Percentiles rank a stretch among this genome's conserved stretches.
Conservation (phyloP, 2,329 filamentous ascomycete species). For the Huntiella bhutanensis region DNA sequence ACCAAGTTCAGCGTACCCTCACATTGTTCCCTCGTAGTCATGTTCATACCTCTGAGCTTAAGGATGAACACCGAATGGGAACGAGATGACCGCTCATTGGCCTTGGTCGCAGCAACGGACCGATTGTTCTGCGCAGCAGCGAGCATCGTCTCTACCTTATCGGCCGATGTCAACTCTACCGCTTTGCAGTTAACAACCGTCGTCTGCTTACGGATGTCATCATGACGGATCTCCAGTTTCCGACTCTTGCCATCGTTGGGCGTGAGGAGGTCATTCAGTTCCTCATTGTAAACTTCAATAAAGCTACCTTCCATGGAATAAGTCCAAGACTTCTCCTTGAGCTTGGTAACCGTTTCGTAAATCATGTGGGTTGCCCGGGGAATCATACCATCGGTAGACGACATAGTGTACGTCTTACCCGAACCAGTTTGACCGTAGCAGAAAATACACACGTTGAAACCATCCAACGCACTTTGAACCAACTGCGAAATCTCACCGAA, state of each 20-base stretch:
- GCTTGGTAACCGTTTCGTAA: slow-evolving; percentile 64
- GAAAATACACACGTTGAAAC: slow-evolving; percentile 97
- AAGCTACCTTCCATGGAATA: slow-evolving; percentile 93
- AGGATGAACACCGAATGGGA: slow-evolving; percentile 95
- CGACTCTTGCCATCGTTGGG: slow-evolving; percentile 42
- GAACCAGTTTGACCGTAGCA: slow-evolving; percentile 96
- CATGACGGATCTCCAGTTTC: slow-evolving; percentile 79
- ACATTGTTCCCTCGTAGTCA: slow-evolving; percentile 59
- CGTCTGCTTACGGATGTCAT: slow-evolving; percentile 63
- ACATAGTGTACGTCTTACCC: slow-evolving; percentile 96
- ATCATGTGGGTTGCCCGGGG: slow-evolving; percentile 85
- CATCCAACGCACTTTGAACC: slow-evolving; percentile 87
- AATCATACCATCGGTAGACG: slow-evolving; percentile 79
- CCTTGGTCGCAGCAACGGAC: slow-evolving; percentile 88
- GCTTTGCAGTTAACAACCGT: slow-evolving; percentile 63
- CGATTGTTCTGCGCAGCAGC: slow-evolving; percentile 67
- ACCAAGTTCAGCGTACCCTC: slow-evolving; percentile 92
- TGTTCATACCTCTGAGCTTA: slow-evolving; percentile 53
- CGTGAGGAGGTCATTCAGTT: slow-evolving; percentile 69
- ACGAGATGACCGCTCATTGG: slow-evolving; percentile 83
- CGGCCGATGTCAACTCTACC: slow-evolving; percentile 58
- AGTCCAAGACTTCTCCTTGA: slow-evolving; percentile 82
- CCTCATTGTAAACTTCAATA: slow-evolving; percentile 96
- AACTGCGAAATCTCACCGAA: slow-evolving; percentile 95
- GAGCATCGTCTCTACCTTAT: slow-evolving; percentile 64